Evolutionary conservation across 257 asterid species (phyloP).

Genomic region (Linaria vulgaris): DNA sequence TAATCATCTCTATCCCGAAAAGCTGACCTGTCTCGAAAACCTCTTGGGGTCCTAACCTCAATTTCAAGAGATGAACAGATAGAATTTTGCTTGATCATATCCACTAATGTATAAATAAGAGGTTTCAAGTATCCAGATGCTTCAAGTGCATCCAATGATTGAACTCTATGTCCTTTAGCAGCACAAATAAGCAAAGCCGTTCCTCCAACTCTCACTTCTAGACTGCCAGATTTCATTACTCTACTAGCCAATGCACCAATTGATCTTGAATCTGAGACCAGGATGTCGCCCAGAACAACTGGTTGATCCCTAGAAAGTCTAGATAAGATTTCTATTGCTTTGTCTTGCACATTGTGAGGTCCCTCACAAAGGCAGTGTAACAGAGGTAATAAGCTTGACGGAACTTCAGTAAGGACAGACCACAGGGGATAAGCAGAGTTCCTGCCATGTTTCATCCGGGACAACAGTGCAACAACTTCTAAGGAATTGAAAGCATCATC

Average conservation of each 20-base stretch:
- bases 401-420: constrained; percentile 58
- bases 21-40: constrained; percentile 46
- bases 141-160: constrained; percentile 55
- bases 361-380: constrained; percentile 72
- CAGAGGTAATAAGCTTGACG: constrained; percentile 63
- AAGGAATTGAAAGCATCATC: constrained; percentile 58
- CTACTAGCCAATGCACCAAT: constrained; percentile 66
- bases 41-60: constrained; percentile 51
- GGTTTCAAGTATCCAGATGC: constrained; percentile 68
- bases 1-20: constrained; percentile 53
- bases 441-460: constrained; percentile 52
- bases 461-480: constrained; percentile 55
- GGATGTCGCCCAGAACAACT: constrained; percentile 46
- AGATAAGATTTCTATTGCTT: constrained; percentile 67
- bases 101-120: constrained; percentile 64
- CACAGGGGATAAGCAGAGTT: constrained; percentile 42
- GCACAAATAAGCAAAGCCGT: constrained; percentile 63
- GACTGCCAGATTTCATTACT: constrained; percentile 63
- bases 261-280: constrained; percentile 51
- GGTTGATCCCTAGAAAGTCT: constrained; percentile 75
- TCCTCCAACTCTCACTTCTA: constrained; percentile 82
- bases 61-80: constrained; percentile 44
- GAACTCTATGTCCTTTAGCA: constrained; percentile 61
- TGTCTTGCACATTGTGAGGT: constrained; percentile 57
- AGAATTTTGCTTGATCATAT: constrained; percentile 66